Base-by-base conservation (phyloP, 2,329 filamentous ascomycete species). In the Shiraia bambusicola region DNA sequence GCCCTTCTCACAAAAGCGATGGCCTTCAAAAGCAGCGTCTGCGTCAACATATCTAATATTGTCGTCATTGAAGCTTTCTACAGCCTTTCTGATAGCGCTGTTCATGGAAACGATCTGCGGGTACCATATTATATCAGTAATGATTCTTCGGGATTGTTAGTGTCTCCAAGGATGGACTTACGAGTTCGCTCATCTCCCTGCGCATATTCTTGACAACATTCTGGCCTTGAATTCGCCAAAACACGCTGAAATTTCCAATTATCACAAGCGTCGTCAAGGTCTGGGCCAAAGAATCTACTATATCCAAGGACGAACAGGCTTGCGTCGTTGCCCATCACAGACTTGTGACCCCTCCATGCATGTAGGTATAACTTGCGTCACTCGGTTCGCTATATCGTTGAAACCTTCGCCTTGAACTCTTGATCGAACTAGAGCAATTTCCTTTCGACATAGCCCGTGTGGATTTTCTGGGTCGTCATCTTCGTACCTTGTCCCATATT, bases 1-100 rank as follows among this genome's bases (percentile, higher is more conserved):
- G 8, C 45, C 45, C 16, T 7, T 7, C 32, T 49, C 45, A 22
- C 45, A 49, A 22, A 49, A 49, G 28, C 45, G 45, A 42, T 49
- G 45, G 7, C 19, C 28, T 27, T 49, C n/a, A 14, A 49, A 38
- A 4, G 45, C 41, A 2, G 37, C 28, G 34, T 49, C 33, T 27
- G 44, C 41, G 27, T 48, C 36, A n/a, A 48, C 27, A 25, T 40
- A 48, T 28, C 41, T 40, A 17, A 48, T 44, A 24, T 45, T 45
- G 8, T 26, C n/a, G 15, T 49, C 45, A n/a, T 45, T 38, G 45
- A 42, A 49, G 3, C 12, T n/a, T 25, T 49, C 42, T 5, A 22
- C 37, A 2, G 45, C 45, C 16, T 35, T 12, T 36, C 27, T 15
- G 12, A 49, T 45, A 1, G 22, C 34, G 22, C 14, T 3, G 19